Conservation (phyloP, 495 filamentous ascomycete species). For the Lasiosphaeria ovina region DNA sequence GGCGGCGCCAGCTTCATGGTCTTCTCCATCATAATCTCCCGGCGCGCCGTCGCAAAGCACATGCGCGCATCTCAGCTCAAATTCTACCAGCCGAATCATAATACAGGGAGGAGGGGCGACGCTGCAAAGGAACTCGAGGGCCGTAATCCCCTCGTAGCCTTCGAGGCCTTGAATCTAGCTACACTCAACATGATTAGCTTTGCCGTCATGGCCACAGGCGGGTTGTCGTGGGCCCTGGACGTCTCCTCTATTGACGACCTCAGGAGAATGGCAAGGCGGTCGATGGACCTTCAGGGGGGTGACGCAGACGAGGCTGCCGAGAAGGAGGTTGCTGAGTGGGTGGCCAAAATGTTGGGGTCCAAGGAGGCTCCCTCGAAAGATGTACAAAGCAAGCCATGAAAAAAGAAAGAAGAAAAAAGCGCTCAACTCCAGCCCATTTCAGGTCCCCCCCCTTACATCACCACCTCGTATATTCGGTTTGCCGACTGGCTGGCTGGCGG, state of each 20-base stretch:
- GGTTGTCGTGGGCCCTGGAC: conserved; percentile 66
- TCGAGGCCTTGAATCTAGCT: conserved; percentile 78
- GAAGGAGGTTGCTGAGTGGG: conserved; percentile 68
- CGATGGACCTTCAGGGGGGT: conserved; percentile 45
- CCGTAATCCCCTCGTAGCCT: conserved; percentile 59
- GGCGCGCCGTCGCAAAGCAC: conserved; percentile 61
- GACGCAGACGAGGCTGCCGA: conserved; percentile 58
- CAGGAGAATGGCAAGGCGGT: conserved; percentile 47
- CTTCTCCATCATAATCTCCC: conserved; percentile 66
- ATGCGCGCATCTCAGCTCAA: conserved; percentile 54
- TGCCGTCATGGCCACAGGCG: conserved; percentile 66
- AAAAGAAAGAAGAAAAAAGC: not conserved
- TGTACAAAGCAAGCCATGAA: conserved; percentile 7
- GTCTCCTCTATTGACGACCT: conserved; percentile 70
- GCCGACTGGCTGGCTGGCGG: too few species aligned
- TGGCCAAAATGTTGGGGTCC: conserved; percentile 59
- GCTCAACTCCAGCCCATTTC: not conserved
- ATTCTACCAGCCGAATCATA: conserved; percentile 63
- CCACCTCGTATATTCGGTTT: too few species aligned
- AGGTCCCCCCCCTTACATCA: too few species aligned
- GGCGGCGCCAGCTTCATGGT: conserved; percentile 71
- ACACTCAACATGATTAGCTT: conserved; percentile 75
- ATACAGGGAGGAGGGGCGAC: conserved; percentile 8
- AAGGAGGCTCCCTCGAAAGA: conserved; percentile 28
- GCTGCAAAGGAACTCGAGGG: conserved; percentile 6